Evolutionary conservation across 139 green algal genomes (phyloP).

Genomic region (Chlorella ohadii): DNA sequence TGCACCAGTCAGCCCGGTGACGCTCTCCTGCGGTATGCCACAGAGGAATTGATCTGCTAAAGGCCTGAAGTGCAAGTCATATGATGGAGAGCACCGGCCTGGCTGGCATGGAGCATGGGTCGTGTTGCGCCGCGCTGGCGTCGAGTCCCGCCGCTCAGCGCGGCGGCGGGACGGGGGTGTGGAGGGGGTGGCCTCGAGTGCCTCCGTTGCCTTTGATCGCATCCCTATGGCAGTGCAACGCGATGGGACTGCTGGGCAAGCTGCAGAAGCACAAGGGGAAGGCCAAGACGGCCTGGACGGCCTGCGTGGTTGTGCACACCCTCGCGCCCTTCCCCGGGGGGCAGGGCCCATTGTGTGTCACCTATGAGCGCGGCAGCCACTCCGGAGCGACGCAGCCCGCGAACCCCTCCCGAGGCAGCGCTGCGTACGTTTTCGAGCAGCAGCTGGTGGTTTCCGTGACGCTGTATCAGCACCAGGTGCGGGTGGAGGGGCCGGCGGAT

Average conservation of each 20-base stretch:
- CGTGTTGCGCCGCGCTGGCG: too few relatives aligned
- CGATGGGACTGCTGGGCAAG: neutral
- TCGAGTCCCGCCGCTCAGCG: too few relatives aligned
- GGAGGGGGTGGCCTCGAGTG: too few relatives aligned
- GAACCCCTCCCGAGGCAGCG: neutral
- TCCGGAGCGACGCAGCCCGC: neutral
- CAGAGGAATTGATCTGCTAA: too few relatives aligned
- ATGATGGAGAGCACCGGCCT: too few relatives aligned
- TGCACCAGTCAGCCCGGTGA: too few relatives aligned
- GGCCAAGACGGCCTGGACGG: neutral
- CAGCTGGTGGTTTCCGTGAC: conserved; percentile 1
- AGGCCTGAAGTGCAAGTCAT: too few relatives aligned
- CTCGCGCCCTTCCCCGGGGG: neutral
- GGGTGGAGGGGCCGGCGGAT: neutral
- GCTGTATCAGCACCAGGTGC: neutral
- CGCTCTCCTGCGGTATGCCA: too few relatives aligned
- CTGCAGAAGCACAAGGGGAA: neutral
- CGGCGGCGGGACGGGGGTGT: too few relatives aligned
- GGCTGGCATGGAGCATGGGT: too few relatives aligned
- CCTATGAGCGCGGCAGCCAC: neutral
- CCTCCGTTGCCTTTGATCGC: too few relatives aligned
- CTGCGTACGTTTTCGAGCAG: conserved; percentile 10
- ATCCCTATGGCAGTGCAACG: too few relatives aligned
- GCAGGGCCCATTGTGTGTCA: neutral
- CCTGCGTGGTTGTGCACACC: neutral